Percentiles rank a stretch among this genome's conserved stretches.
Evolutionary conservation across 441 rosid genomes (phyloP).

Genomic region (Omphalea diandra): DNA sequence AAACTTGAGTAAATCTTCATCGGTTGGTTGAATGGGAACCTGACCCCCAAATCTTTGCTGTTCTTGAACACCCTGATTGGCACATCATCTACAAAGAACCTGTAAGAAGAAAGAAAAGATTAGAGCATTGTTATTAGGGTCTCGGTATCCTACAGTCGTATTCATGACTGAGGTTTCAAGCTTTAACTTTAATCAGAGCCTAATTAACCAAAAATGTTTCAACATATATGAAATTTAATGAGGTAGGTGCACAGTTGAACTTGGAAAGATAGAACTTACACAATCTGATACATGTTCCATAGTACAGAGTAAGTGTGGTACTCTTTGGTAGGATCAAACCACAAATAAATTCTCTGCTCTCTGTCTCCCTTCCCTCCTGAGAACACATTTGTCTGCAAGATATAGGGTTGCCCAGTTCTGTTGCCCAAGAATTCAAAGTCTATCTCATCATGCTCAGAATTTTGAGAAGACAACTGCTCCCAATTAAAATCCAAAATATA

Average conservation of each 20-base stretch:
- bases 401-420: slow-evolving; percentile 64
- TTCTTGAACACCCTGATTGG: slow-evolving; percentile 82
- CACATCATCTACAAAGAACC: slow-evolving; percentile 66
- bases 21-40: slow-evolving; percentile 76
- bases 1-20: slow-evolving; percentile 82
- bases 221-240: too few species aligned
- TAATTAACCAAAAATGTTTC: too few species aligned
- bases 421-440: slow-evolving; percentile 73
- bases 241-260: too few species aligned
- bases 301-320: slow-evolving; percentile 55
- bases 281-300: slow-evolving; percentile 62
- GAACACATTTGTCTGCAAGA: slow-evolving; percentile 64
- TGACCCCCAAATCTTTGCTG: slow-evolving; percentile 67
- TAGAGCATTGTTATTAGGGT: too few species aligned
- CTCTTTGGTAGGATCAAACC: slow-evolving; percentile 56
- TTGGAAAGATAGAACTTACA: slow-evolving; percentile 16
- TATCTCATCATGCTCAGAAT: slow-evolving; percentile 70
- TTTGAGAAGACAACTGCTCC: slow-evolving; percentile 71
- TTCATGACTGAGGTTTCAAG: too few species aligned
- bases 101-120: slow-evolving; percentile 15
- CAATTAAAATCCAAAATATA: not conserved
- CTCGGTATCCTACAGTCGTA: too few species aligned
- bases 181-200: too few species aligned
- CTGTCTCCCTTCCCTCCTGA: slow-evolving; percentile 55
- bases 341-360: slow-evolving; percentile 58